A percentile compares a stretch with the other conserved stretches of the same genome.
Evolutionary conservation across 2,329 filamentous ascomycete species (phyloP).

Genomic region (Didymella segeticola): DNA sequence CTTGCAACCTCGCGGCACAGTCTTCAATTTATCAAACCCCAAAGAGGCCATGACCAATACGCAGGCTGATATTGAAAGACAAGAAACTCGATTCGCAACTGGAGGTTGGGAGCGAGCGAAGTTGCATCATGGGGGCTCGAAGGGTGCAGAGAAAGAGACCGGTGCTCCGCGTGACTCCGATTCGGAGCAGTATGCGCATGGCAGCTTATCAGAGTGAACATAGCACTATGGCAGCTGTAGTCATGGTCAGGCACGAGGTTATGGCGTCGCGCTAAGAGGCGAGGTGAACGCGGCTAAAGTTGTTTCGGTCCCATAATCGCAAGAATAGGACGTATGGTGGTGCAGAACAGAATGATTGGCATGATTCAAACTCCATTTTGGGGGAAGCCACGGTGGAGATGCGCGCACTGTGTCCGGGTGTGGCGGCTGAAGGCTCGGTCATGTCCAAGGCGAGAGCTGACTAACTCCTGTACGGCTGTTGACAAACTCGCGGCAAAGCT

Average conservation of each 20-base stretch:
- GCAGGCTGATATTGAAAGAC: slow-evolving; percentile 2
- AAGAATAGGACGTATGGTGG: slow-evolving; percentile 33
- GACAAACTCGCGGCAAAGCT: slow-evolving; percentile 21
- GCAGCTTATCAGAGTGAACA: slow-evolving; percentile 23
- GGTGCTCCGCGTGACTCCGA: slow-evolving; percentile 5
- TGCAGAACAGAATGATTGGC: background rate
- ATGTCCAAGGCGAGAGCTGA: background rate
- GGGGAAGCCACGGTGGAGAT: slow-evolving; percentile 3
- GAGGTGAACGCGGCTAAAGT: slow-evolving; percentile 22
- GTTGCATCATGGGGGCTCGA: slow-evolving; percentile 35
- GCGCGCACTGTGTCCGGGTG: slow-evolving; percentile 1
- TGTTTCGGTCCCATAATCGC: slow-evolving; percentile 2
- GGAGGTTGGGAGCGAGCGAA: slow-evolving; percentile 39
- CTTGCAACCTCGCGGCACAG: slow-evolving; percentile 68
- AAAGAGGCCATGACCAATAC: slow-evolving; percentile 26
- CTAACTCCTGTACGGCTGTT: slow-evolving; percentile 7
- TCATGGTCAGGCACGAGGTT: slow-evolving; percentile 14
- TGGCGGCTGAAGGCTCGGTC: slow-evolving; percentile 1
- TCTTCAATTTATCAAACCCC: slow-evolving; percentile 19
- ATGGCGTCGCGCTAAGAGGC: slow-evolving; percentile 20
- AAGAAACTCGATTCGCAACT: slow-evolving; percentile 23
- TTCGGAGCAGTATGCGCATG: slow-evolving; percentile 15
- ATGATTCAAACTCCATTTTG: background rate
- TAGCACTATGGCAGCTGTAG: slow-evolving; percentile 22
- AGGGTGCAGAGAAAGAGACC: background rate